Conservation (phyloP, 139 green algal genomes). For the Chlorella sp. region DNA sequence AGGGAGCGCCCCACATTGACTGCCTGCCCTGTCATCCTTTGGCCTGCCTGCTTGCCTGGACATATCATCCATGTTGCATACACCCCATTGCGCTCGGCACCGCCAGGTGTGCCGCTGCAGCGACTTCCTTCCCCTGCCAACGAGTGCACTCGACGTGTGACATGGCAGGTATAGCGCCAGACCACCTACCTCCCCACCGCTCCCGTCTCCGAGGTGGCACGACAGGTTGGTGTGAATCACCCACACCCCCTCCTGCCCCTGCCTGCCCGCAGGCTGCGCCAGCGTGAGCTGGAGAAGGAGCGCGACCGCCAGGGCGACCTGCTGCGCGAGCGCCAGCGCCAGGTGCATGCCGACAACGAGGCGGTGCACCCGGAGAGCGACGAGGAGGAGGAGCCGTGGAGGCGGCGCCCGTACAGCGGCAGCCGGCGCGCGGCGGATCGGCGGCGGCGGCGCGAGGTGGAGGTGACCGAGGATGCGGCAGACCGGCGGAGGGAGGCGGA, state of each 20-base stretch:
- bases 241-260: not conserved
- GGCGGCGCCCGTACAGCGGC: constrained; percentile 35
- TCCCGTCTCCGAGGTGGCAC: not conserved
- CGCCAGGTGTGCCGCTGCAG: too few species aligned
- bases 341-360: constrained; percentile 63
- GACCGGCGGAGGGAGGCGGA: constrained; percentile 43
- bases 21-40: too few species aligned
- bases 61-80: too few species aligned
- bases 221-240: too few species aligned
- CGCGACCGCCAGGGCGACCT: constrained; percentile 39
- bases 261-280: constrained; percentile 43
- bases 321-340: constrained; percentile 52
- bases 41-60: too few species aligned
- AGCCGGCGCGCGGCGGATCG: constrained; percentile 63
- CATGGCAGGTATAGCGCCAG: too few species aligned
- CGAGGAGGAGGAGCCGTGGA: constrained; percentile 68
- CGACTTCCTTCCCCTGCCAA: too few species aligned
- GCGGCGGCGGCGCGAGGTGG: constrained; percentile 53
- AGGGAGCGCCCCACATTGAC: too few species aligned
- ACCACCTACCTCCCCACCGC: too few species aligned
- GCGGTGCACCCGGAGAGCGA: constrained; percentile 54
- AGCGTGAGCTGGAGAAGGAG: constrained; percentile 58
- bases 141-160: too few species aligned
- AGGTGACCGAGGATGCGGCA: constrained; percentile 59
- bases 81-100: too few species aligned